Conservation (phyloP, 495 filamentous ascomycete genomes). For the Aspergillus mulundensis region DNA sequence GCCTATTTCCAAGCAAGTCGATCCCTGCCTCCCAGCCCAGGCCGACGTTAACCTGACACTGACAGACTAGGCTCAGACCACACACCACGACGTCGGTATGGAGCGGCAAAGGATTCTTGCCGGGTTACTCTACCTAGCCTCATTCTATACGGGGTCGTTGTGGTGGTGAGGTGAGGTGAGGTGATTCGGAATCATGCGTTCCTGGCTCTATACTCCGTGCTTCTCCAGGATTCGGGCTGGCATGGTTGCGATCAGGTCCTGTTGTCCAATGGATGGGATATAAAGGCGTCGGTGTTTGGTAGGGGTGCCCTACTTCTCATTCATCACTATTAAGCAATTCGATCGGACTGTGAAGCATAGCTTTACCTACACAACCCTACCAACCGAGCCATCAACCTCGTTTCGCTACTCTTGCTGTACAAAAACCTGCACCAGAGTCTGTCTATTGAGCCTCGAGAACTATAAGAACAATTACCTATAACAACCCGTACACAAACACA, state of each 20-base stretch:
- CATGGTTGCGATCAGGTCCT: not conserved
- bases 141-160: not conserved
- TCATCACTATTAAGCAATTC: not conserved
- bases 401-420: no score
- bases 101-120: not conserved
- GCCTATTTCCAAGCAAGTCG: not conserved
- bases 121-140: not conserved
- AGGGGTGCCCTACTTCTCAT: not conserved
- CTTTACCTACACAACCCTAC: not conserved
- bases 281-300: not conserved
- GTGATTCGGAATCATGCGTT: conserved; percentile 8
- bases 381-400: not conserved
- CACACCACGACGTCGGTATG: not conserved
- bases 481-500: not conserved
- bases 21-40: no score
- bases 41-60: not conserved
- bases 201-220: not conserved
- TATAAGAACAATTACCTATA: no score
- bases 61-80: conserved; percentile 2
- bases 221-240: not conserved
- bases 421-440: no score
- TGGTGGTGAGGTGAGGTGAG: not conserved
- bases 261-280: not conserved
- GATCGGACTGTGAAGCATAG: not conserved
- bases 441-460: no score